Conservation (phyloP, 2,329 filamentous ascomycete genomes). For the Simplicillium sp. region DNA sequence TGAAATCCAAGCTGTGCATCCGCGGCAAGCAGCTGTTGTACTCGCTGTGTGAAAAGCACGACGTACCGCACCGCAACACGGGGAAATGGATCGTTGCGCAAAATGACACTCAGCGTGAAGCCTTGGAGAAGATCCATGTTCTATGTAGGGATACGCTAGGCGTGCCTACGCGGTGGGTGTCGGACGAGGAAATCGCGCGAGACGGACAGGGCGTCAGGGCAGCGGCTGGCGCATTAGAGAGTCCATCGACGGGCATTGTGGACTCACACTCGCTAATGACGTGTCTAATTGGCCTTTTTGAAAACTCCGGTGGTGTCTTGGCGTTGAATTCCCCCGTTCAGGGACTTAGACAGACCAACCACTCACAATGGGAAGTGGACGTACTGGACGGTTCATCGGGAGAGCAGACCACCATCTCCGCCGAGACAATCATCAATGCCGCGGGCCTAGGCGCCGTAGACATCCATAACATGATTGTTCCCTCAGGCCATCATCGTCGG, state of each 20-base stretch:
- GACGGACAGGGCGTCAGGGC: slow-evolving; percentile 71
- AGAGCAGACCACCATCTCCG: slow-evolving; percentile 51
- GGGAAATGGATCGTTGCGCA: slow-evolving; percentile 97
- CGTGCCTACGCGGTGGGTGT: slow-evolving; percentile 67
- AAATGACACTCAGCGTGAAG: slow-evolving; percentile 57
- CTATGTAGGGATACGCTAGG: slow-evolving; percentile 28
- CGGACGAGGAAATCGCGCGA: slow-evolving; percentile 46
- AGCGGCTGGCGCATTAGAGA: slow-evolving; percentile 67
- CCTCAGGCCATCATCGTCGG: slow-evolving; percentile 40
- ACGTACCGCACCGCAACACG: slow-evolving; percentile 62
- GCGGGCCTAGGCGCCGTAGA: slow-evolving; percentile 71
- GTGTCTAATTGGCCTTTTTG: slow-evolving; percentile 65
- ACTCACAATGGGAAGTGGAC: slow-evolving; percentile 59
- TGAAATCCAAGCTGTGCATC: slow-evolving; percentile 81
- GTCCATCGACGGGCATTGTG: slow-evolving; percentile 78
- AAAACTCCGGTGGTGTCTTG: slow-evolving; percentile 65
- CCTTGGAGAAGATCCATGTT: slow-evolving; percentile 41
- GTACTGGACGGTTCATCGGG: slow-evolving; percentile 36
- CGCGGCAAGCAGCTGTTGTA: slow-evolving; percentile 71
- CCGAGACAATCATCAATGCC: slow-evolving; percentile 73
- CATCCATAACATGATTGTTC: slow-evolving; percentile 75
- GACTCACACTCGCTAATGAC: slow-evolving; percentile 83
- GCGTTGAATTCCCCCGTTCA: slow-evolving; percentile 62
- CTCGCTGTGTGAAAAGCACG: slow-evolving; percentile 56
- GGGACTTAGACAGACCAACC: slow-evolving; percentile 39